Evolutionary conservation across 345 rosid genomes (phyloP).

Genomic region (Aquilaria yunnanensis): DNA sequence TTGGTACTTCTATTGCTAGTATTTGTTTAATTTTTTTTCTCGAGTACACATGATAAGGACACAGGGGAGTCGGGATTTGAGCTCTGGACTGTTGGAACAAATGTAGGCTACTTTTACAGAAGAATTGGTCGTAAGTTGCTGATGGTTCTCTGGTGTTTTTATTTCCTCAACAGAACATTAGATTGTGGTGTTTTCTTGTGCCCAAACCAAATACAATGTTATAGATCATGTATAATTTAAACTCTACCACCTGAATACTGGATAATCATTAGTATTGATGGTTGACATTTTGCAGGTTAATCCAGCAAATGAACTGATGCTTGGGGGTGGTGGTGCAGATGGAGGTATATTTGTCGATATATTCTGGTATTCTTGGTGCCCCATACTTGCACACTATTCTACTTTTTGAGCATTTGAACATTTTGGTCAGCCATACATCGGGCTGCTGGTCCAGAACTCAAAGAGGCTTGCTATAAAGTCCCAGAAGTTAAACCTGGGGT

Average conservation of each 20-base stretch:
- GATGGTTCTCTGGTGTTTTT: not conserved
- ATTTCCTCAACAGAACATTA: not conserved
- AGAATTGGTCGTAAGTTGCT: no score
- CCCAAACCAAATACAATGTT: no score
- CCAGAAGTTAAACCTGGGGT: slow-evolving; percentile 62
- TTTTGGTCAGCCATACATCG: slow-evolving; percentile 54
- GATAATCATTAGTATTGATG: not conserved
- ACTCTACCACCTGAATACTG: not conserved
- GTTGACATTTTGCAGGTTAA: slow-evolving; percentile 37
- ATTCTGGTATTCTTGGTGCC: not conserved
- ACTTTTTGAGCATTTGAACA: not conserved
- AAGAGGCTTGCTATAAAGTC: slow-evolving; percentile 57
- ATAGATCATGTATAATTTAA: no score
- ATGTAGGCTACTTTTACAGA: no score
- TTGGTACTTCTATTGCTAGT: not conserved
- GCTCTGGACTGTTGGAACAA: no score
- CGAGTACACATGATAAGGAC: no score
- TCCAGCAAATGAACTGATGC: slow-evolving; percentile 85
- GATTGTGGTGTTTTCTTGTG: not conserved
- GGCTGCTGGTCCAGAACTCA: slow-evolving; percentile 76
- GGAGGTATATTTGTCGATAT: slow-evolving; percentile 43
- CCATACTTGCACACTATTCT: not conserved
- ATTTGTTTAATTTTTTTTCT: no score
- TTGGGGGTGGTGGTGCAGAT: slow-evolving; percentile 96
- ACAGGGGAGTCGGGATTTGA: no score